Conservation (phyloP, 306 rosid genomes). For the Glycine soja region DNA sequence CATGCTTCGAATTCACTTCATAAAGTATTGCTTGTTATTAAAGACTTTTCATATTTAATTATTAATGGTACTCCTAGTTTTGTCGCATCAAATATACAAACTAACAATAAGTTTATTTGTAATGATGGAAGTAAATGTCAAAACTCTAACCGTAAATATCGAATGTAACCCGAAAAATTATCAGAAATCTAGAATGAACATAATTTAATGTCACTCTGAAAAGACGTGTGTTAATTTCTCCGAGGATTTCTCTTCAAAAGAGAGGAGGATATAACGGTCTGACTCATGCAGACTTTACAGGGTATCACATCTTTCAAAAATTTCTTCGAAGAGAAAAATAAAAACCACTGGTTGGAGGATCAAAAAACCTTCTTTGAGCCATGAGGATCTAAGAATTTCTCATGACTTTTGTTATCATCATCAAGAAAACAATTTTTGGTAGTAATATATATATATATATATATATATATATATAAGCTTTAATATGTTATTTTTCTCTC, state of each 20-base stretch:
- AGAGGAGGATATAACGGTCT: background rate
- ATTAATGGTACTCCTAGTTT: background rate
- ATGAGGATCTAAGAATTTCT: background rate
- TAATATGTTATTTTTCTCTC: background rate
- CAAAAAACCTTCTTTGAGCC: no score
- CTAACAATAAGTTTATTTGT: background rate
- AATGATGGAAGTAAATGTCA: background rate
- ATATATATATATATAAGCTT: background rate
- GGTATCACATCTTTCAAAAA: background rate
- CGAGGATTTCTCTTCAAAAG: background rate
- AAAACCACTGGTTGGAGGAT: background rate
- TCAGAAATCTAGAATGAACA: background rate
- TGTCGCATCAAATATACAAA: background rate
- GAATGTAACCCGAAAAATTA: background rate
- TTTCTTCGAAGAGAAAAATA: background rate
- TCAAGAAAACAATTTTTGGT: constrained; percentile 4
- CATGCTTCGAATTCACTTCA: background rate
- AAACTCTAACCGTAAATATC: background rate
- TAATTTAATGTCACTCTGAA: background rate
- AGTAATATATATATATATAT: background rate
- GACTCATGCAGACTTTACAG: background rate
- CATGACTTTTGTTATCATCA: background rate
- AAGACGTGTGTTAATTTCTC: background rate
- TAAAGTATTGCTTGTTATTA: background rate
- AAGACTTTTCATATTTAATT: background rate